Conservation (phyloP, 1,284 basidiomycete species). For the Veloboletus limbatus region DNA sequence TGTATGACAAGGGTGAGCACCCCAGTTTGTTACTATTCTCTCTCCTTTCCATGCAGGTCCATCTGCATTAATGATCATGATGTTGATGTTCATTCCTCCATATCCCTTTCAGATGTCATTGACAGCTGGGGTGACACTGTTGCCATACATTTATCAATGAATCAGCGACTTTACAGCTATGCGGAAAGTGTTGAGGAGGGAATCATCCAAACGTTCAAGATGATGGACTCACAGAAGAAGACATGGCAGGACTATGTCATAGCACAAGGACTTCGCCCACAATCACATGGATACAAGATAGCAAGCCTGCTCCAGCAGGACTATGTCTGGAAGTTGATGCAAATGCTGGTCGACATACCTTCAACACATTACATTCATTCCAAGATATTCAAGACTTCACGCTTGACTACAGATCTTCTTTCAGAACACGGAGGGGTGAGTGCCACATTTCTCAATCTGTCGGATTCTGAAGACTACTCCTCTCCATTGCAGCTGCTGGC, state of each 20-base stretch:
- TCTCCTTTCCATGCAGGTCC: no score
- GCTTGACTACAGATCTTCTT: neutral
- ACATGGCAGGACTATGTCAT: neutral
- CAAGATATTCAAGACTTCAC: neutral
- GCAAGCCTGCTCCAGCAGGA: neutral
- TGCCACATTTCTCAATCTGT: no score
- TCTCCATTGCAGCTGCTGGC: no score
- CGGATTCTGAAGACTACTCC: no score
- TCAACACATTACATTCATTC: constrained; percentile 3
- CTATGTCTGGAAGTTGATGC: neutral
- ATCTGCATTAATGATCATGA: no score
- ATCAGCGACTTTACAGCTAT: constrained; percentile 1
- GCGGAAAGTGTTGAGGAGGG: neutral
- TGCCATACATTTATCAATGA: constrained; percentile 1
- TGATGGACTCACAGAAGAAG: neutral
- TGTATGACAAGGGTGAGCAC: constrained; percentile 1
- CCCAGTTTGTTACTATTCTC: no score
- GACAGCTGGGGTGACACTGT: neutral
- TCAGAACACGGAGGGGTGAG: constrained; percentile 2
- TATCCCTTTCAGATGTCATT: neutral
- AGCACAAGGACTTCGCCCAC: neutral
- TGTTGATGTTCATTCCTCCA: no score
- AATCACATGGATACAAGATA: neutral
- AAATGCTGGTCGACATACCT: neutral
- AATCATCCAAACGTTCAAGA: neutral